Conservation (phyloP, 148 eudicot genomes). For the Drosera capensis region DNA sequence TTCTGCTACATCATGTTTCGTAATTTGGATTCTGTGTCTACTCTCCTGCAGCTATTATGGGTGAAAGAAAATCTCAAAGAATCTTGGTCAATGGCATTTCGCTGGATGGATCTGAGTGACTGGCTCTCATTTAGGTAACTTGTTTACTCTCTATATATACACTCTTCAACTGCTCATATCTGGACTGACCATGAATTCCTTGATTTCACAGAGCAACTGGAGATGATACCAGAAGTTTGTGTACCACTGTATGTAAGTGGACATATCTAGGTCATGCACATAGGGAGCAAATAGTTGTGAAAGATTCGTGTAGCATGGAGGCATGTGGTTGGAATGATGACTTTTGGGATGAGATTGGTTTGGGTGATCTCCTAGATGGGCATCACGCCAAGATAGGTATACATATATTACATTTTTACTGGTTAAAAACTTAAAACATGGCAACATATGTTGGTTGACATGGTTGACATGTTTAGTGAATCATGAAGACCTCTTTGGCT, state of each 20-base stretch:
- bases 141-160: not conserved
- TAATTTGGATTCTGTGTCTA: not conserved
- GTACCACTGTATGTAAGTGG: constrained; percentile 99
- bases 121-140: constrained; percentile 71
- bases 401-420: not conserved
- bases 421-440: too few relatives aligned
- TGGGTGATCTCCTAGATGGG: constrained; percentile 88
- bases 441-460: too few relatives aligned
- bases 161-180: not conserved
- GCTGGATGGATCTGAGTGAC: constrained; percentile 99
- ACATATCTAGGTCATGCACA: constrained; percentile 99
- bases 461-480: too few relatives aligned
- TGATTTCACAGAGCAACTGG: constrained; percentile 86
- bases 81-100: constrained; percentile 87
- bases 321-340: constrained; percentile 99
- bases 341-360: constrained; percentile 97
- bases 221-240: constrained; percentile 95
- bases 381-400: constrained; percentile 98
- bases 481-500: too few relatives aligned
- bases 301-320: constrained; percentile 75
- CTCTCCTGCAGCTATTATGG: constrained; percentile 68
- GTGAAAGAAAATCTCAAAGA: constrained; percentile 94
- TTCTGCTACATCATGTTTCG: not conserved
- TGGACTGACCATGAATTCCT: constrained; percentile 3
- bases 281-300: constrained; percentile 52